These are phyloP conservation scores for Leucosporidium yakuticum DNA, from an alignment of 768 basidiomycete species.

Conservation along the genomic window DNA sequence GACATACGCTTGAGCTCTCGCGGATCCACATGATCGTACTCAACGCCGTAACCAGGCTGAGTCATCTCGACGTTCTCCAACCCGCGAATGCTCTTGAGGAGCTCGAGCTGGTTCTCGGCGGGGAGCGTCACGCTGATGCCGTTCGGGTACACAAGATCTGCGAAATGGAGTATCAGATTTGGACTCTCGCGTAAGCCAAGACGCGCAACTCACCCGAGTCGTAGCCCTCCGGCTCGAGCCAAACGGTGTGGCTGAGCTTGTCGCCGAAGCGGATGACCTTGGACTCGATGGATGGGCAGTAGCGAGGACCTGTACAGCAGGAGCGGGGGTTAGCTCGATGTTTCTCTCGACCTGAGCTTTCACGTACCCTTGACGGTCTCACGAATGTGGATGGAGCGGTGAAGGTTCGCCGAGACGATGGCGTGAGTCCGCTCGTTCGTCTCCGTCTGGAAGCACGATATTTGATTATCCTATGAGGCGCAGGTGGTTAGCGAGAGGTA, in stretches of 20 bases:
- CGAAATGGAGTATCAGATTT: background rate
- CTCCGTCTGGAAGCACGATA: conserved; percentile 63
- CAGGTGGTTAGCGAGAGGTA: conserved; percentile 5
- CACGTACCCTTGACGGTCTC: conserved; percentile 72
- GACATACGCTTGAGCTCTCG: conserved; percentile 68
- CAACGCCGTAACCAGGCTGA: conserved; percentile 81
- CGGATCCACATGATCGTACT: conserved; percentile 84
- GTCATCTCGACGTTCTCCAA: conserved; percentile 78
- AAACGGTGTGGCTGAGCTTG: conserved; percentile 65
- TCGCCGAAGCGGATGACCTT: conserved; percentile 74
- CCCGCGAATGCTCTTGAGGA: conserved; percentile 79
- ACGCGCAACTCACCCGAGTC: conserved; percentile 58
- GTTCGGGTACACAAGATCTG: conserved; percentile 83
- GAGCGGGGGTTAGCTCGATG: background rate
- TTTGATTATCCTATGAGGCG: conserved; percentile 58
- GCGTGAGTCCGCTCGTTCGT: conserved; percentile 70
- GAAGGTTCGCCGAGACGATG: conserved; percentile 67
- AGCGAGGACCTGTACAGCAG: conserved; percentile 62
- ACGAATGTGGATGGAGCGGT: conserved; percentile 74
- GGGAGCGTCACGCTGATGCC: conserved; percentile 83
- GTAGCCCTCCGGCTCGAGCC: conserved; percentile 89
- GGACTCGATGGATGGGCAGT: conserved; percentile 84
- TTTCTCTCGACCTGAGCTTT: background rate
- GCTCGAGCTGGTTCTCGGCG: conserved; percentile 71
- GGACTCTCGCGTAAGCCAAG: background rate